Base-by-base conservation (phyloP, 768 basidiomycete species). In the Tricholoma sp. region DNA sequence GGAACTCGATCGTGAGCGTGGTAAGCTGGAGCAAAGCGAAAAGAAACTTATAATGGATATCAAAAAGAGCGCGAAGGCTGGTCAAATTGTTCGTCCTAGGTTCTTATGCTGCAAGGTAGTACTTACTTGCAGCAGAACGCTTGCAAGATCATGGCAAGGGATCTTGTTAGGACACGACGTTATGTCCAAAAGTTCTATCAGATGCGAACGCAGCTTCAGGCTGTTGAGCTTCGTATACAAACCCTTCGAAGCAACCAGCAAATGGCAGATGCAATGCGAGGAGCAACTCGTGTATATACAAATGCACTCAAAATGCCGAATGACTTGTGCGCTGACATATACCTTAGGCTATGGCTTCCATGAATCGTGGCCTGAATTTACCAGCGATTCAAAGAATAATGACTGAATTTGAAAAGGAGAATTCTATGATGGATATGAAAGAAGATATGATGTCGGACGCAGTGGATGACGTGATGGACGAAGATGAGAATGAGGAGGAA, bases 381-480 rank as follows among this genome's bases (percentile, higher is more conserved):
- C 97, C 97, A 14, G 84, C 84, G 59, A 98, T 99, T 58, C 91
- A 94, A 69, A 84, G 85, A 54, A 98, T 98, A 68, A 95, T 99
- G 91, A 92, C 86, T 64, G 96, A 99, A 47, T 99, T 99, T 66
- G 97, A 99, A 77, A 89, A 85, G 66, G 97, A 99, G 74, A 96
- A 89, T 64, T 85, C 93, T 4, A 93, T 88, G 74, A 99, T 99
- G 97, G 97, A 99, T 73, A 98, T 99, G 97, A 99, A 98, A 71
- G 97, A 98, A 74, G 96, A 97, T 71, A 98, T 98, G 91, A 99
- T 98, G 97, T 92, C 91, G 19, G 97, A 98, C 59, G 89, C 94
- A 12, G 90, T 98, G 14, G 97, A 98, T 72, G 96, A 98, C 64
- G 95, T 65, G n/a, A 67, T 67, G 66, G 92, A 95, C 61, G 88